Conservation (phyloP, 495 filamentous ascomycete genomes). For the Hyaloscypha finlandica region DNA sequence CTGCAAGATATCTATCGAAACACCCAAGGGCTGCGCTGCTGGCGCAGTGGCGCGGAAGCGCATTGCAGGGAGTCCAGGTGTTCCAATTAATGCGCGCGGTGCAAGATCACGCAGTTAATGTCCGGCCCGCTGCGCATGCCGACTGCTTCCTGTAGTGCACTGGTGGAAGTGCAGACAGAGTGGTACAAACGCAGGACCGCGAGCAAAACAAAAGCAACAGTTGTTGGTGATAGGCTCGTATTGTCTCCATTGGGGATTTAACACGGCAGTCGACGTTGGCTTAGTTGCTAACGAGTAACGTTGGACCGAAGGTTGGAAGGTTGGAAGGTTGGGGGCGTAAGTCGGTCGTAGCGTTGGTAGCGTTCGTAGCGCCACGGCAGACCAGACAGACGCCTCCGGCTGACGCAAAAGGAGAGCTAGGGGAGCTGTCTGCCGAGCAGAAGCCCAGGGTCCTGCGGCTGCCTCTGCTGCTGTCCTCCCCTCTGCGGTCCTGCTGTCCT, state of each 20-base stretch:
- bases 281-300: too few relatives aligned
- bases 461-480: too few relatives aligned
- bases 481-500: too few relatives aligned
- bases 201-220: neutral
- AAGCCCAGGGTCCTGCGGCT: neutral
- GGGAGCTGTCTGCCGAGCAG: slow-evolving; percentile 13
- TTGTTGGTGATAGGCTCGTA: slow-evolving; percentile 17
- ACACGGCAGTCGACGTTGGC: slow-evolving; percentile 23
- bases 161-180: neutral
- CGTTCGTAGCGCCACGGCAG: slow-evolving; percentile 3
- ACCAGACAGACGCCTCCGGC: slow-evolving; percentile 9
- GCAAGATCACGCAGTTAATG: slow-evolving; percentile 15
- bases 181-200: slow-evolving; percentile 7
- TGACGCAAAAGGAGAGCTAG: slow-evolving; percentile 3
- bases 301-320: slow-evolving; percentile 1
- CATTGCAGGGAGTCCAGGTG: slow-evolving; percentile 8
- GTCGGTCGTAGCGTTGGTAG: neutral
- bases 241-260: slow-evolving; percentile 2
- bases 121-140: slow-evolving; percentile 16
- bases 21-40: neutral
- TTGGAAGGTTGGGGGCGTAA: slow-evolving; percentile 10
- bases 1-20: slow-evolving; percentile 5
- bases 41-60: slow-evolving; percentile 6
- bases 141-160: slow-evolving; percentile 2
- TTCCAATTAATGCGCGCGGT: slow-evolving; percentile 11